These are phyloP conservation scores for Globisporangium parvum DNA, from an alignment of 352 stramenopile species.

Conservation along the genomic window DNA sequence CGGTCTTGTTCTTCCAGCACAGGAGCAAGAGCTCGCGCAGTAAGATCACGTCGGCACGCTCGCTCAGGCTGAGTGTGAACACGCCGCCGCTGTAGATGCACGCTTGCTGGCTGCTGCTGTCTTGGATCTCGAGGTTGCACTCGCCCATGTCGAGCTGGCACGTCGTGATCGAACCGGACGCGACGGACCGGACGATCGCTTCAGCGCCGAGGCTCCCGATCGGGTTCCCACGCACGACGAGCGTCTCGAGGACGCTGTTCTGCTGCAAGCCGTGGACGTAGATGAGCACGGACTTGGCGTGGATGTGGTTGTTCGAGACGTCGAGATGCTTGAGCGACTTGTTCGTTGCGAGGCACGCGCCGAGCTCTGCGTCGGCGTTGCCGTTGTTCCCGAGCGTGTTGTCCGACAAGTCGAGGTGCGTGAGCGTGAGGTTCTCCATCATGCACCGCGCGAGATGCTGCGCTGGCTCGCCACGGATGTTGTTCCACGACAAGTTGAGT, in stretches of 20 bases:
- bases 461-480: constrained; percentile 61
- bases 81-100: constrained; percentile 38
- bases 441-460: constrained; percentile 58
- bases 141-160: constrained; percentile 60
- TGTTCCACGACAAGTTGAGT: constrained; percentile 73
- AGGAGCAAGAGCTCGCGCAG: constrained; percentile 52
- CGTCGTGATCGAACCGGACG: constrained; percentile 33
- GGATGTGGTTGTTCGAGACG: constrained; percentile 67
- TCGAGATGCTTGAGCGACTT: constrained; percentile 52
- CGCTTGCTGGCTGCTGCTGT: constrained; percentile 30
- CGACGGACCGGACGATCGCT: constrained; percentile 46
- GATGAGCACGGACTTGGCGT: constrained; percentile 48
- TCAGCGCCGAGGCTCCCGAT: constrained; percentile 56
- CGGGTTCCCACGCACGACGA: constrained; percentile 61
- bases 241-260: constrained; percentile 41
- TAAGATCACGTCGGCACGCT: constrained; percentile 45
- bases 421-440: constrained; percentile 67
- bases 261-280: constrained; percentile 59
- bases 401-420: constrained; percentile 56
- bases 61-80: constrained; percentile 47
- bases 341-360: constrained; percentile 55
- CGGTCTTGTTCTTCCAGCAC: constrained; percentile 47
- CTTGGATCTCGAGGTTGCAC: constrained; percentile 62
- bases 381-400: constrained; percentile 69
- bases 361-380: constrained; percentile 56